Base-by-base conservation (phyloP, 805 yeast species). In the Nakazawaea populi region DNA sequence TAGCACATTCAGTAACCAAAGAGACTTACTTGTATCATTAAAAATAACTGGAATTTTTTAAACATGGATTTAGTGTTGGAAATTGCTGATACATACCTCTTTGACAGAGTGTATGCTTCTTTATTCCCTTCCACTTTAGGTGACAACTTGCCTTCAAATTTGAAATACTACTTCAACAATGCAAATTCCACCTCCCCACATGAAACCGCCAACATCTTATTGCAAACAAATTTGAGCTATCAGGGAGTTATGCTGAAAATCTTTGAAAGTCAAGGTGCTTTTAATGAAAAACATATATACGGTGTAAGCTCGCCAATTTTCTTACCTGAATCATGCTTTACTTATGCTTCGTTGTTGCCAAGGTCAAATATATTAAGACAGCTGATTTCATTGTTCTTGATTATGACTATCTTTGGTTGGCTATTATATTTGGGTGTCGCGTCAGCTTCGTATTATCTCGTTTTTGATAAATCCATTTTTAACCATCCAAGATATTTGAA, bases 401-500 rank as follows among this genome's bases (percentile, higher is more conserved):
- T 91, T 43, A 86, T 90, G 58, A 79, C 89, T 34, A 52, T 92
- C 5, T 91, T 92, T 60, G 99, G 98, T 42, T 84, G 92, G 87
- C 38, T 83, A n/a, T 68, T 92, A 43, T 94, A 94, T 67, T 72
- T 90, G 42, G 58, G 70, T 18, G 85, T 82, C 48, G 98, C 98
- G 3, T 74, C 83, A 12, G 59, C 87, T n/a, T 83, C 96, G 9
- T 94, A 87, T 66, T 58, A 74, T 37, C 81, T 85, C 58, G 82
- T 94, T 28, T 94, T 89, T 65, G 97, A 94, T 69, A 86, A 84
- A 64, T 83, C 83, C 49, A 88, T 89, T 53, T 89, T 92, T 77
- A 89, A 92, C 70, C 99, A 94, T 67, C 99, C 99, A 53, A 80
- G 96, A 66, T 92, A 88, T 68, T 77, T 94, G 69, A 94, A 94